Percentiles rank a stretch among this genome's conserved stretches.
These are phyloP conservation scores for Aristolochia contorta DNA, from an alignment of 164 flowering plant species.

Conservation along the genomic window DNA sequence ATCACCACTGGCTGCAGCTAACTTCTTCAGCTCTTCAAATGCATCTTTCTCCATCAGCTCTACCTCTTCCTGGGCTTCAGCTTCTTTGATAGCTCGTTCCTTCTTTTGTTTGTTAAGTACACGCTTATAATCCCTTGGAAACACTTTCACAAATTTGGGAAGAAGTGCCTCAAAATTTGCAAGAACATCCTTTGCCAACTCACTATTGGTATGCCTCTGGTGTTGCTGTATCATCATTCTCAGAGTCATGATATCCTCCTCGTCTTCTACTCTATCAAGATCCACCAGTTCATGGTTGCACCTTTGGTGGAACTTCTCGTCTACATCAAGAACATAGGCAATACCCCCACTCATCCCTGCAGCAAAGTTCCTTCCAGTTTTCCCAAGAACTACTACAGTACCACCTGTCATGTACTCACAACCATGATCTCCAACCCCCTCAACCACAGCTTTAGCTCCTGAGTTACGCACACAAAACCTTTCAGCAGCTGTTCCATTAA, in stretches of 20 bases:
- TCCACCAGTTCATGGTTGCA: conserved; percentile 93
- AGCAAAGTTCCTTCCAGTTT: conserved; percentile 97
- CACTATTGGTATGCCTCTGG: conserved; percentile 86
- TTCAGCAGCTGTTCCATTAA: conserved; percentile 99
- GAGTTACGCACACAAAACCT: conserved; percentile 98
- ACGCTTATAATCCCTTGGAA: conserved; percentile 91
- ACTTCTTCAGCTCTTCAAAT: conserved; percentile 89
- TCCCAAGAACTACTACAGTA: conserved; percentile 87
- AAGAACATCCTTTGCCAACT: conserved; percentile 72
- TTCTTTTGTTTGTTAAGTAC: conserved; percentile 59
- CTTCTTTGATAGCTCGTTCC: conserved; percentile 30
- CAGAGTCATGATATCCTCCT: conserved; percentile 71
- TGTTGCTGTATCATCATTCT: conserved; percentile 97
- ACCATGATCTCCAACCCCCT: conserved; percentile 99
- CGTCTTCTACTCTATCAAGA: conserved; percentile 94
- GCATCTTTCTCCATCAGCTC: conserved; percentile 73
- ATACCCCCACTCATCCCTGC: conserved; percentile 99
- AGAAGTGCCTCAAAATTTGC: conserved; percentile 63
- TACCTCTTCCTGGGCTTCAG: conserved; percentile 44
- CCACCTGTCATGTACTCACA: conserved; percentile 99
- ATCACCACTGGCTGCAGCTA: conserved; percentile 43
- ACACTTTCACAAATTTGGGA: conserved; percentile 85
- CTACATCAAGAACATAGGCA: conserved; percentile 89
- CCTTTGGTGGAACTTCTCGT: conserved; percentile 50
- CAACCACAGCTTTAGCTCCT: conserved; percentile 93